phyloP scores from a whole-genome alignment of 2,329 filamentous ascomycete species.

The Colletotrichum sp. region DNA sequence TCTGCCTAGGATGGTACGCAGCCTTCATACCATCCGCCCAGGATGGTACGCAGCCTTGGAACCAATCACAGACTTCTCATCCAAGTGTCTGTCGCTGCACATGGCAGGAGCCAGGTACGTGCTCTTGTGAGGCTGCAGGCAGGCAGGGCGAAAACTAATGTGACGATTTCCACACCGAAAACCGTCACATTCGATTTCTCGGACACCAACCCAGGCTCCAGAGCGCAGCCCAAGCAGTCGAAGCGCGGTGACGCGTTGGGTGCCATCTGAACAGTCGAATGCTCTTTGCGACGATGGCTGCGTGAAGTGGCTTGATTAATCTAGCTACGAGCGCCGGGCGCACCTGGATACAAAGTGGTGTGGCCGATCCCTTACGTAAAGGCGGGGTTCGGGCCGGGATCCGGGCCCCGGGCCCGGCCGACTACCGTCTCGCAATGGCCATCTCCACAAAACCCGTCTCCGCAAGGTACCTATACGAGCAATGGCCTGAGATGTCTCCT shows the following conservation, averaged over 20 bases:
- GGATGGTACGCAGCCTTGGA: neutral
- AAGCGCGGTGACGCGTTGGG: neutral
- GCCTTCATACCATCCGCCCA: neutral
- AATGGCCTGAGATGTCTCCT: too few species aligned
- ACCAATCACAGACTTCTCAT: neutral
- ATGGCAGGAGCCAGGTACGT: neutral
- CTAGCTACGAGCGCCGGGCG: too few species aligned
- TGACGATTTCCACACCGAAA: neutral
- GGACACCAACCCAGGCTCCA: neutral
- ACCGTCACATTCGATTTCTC: neutral
- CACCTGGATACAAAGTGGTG: too few species aligned
- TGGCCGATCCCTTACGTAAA: too few species aligned
- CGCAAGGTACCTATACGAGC: too few species aligned
- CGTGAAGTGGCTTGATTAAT: too few species aligned
- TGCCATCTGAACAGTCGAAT: neutral
- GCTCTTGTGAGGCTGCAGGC: neutral
- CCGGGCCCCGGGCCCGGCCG: too few species aligned
- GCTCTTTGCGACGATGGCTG: too few species aligned
- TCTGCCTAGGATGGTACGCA: too few species aligned
- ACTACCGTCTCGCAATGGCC: too few species aligned
- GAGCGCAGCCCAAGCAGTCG: neutral
- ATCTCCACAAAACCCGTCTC: too few species aligned
- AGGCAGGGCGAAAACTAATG: neutral
- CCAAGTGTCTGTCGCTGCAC: neutral
- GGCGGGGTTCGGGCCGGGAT: too few species aligned